phyloP scores from a whole-genome alignment of 2,329 filamentous ascomycete genomes.

The Pseudocercospora cruenta region DNA sequence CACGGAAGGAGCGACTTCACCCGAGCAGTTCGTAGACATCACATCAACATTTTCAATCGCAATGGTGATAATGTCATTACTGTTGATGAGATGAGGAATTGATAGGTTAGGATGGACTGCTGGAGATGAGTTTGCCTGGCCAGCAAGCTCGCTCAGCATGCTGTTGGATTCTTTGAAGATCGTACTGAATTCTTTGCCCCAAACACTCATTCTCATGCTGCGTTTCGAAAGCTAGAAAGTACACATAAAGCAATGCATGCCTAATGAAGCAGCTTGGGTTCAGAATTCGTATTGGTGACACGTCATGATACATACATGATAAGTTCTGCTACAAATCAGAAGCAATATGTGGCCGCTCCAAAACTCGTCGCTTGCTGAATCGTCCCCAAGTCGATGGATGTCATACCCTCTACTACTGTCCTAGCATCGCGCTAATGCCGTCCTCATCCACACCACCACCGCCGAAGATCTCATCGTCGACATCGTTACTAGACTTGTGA shows the following conservation, averaged over 20 bases:
- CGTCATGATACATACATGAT: not conserved
- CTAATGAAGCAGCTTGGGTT: not conserved
- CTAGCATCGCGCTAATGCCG: constrained; percentile 38
- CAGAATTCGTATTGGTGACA: not conserved
- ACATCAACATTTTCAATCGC: too few relatives aligned
- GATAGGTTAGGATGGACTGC: not conserved
- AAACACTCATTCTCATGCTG: not conserved
- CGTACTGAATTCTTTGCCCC: not conserved
- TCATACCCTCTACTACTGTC: constrained; percentile 14
- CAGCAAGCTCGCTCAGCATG: not conserved
- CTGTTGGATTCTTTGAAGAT: not conserved
- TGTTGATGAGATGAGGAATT: not conserved
- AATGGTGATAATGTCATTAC: not conserved
- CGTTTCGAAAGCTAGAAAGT: not conserved
- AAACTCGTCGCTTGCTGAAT: not conserved
- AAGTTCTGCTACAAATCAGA: not conserved
- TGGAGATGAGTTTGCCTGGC: not conserved
- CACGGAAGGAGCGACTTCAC: not conserved
- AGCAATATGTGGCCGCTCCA: not conserved
- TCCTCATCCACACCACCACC: constrained; percentile 39
- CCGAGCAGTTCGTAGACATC: too few relatives aligned
- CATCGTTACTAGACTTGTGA: constrained; percentile 30
- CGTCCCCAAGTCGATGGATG: not conserved
- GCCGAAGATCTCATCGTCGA: constrained; percentile 39
- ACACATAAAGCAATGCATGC: not conserved